A percentile compares a stretch with the other conserved stretches of the same genome.
Conservation (phyloP, 2,329 filamentous ascomycete genomes). For the Furcasterigmium furcatum region DNA sequence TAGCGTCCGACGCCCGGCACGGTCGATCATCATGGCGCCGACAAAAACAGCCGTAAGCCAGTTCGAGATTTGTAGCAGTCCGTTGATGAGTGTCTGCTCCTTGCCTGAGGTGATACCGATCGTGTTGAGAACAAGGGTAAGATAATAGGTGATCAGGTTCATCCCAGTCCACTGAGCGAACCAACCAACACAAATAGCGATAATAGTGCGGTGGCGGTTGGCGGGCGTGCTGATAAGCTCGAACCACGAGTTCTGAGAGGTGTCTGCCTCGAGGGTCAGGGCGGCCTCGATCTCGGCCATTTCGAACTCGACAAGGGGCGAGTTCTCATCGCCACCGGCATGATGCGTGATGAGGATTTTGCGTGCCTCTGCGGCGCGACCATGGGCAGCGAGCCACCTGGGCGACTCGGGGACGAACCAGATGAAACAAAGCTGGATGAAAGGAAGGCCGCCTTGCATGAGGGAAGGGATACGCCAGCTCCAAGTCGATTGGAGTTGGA, state of each 20-base stretch:
- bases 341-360: constrained; percentile 17
- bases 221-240: constrained; percentile 19
- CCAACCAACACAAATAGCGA: constrained; percentile 17
- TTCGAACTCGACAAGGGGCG: constrained; percentile 35
- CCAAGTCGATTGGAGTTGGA: constrained; percentile 16
- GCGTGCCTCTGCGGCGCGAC: constrained; percentile 1
- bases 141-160: constrained; percentile 34
- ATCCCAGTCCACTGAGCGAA: constrained; percentile 22
- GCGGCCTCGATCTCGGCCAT: constrained; percentile 33
- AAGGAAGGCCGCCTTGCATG: constrained; percentile 17
- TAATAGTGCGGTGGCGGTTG: constrained; percentile 21
- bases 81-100: constrained; percentile 36
- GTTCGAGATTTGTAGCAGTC: constrained; percentile 17
- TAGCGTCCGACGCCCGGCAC: constrained; percentile 23
- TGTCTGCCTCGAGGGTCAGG: constrained; percentile 1
- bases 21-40: constrained; percentile 21
- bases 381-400: constrained; percentile 8
- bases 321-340: constrained; percentile 24
- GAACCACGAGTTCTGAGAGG: constrained; percentile 5
- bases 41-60: constrained; percentile 5
- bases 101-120: constrained; percentile 24
- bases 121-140: constrained; percentile 27
- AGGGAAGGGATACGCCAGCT: constrained; percentile 23
- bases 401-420: constrained; percentile 22
- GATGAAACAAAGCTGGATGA: constrained; percentile 17